Base-by-base conservation (phyloP, 331 rosid species). In the Spiraea crenata region DNA sequence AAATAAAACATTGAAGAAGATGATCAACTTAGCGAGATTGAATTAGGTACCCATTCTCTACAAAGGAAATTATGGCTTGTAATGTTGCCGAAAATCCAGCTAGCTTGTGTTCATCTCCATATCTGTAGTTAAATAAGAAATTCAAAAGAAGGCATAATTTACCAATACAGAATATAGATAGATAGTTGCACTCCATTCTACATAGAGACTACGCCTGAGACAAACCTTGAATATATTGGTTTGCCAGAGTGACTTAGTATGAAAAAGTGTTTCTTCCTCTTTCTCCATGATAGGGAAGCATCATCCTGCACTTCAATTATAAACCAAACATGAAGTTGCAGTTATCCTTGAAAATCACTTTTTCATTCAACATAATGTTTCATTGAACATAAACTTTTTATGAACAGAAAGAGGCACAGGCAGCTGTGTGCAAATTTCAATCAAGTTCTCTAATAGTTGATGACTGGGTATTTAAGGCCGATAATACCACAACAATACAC, bases 11-110 rank as follows among this genome's bases (percentile, higher is more conserved):
- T 69, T 74, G 50, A 15, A 63, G 71, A 37, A 68, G 37, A 71
- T 34, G 75, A 57, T 31, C 48, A 74, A 76, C 75, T 41, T 42
- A 76, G 69, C 44, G 13, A 68, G 61, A 71, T 78, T 42, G 65
- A 78, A 45, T 51, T 12, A 71, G 12, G 65, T 85, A 90, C 98
- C 98, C 97, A 68, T 85, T 86, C 84, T 93, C 97, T 58, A 90
- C 96, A 47, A 90, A 93, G 80, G 98, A 93, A 80, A 93, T 93
- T 62, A 93, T 93, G 51, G 98, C 98, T 81, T 93, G 98, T 82
- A 93, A 82, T 73, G 97, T 93, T 65, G 98, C 98, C 16, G 97
- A 90, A 84, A 93, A 93, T 76, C 98, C 98, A 39, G 97, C 97
- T 81, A 93, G 93, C 77, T 88, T 93, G 86, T 93, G 90, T 74